Conservation (phyloP, 495 filamentous ascomycete species). For the Aspergillus sparsus region DNA sequence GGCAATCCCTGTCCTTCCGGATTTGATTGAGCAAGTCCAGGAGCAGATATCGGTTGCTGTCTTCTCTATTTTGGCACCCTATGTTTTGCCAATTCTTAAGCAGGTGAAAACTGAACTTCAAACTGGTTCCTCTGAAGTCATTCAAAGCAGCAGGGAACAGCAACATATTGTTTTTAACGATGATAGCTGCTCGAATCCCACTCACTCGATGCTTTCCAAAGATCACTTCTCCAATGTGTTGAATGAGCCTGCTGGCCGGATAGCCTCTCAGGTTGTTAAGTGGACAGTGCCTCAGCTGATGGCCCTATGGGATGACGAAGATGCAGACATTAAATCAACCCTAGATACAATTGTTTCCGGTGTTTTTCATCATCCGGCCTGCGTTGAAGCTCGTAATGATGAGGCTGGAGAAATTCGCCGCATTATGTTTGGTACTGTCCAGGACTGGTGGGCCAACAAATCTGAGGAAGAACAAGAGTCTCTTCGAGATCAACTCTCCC, state of each 20-base stretch:
- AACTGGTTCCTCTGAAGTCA: slow-evolving; percentile 82
- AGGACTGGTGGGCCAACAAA: slow-evolving; percentile 77
- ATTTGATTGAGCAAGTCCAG: slow-evolving; percentile 76
- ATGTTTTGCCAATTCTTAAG: slow-evolving; percentile 78
- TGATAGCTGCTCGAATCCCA: slow-evolving; percentile 72
- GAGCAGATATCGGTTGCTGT: slow-evolving; percentile 82
- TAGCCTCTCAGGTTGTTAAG: slow-evolving; percentile 72
- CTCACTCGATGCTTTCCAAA: slow-evolving; percentile 95
- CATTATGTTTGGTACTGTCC: slow-evolving; percentile 74
- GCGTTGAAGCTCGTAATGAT: slow-evolving; percentile 67
- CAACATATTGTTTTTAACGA: slow-evolving; percentile 87
- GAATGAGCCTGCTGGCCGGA: slow-evolving; percentile 83
- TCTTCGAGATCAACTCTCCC: slow-evolving; percentile 70
- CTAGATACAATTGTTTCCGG: slow-evolving; percentile 75
- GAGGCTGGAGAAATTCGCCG: slow-evolving; percentile 70
- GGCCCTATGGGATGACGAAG: slow-evolving; percentile 78
- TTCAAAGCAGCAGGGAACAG: slow-evolving; percentile 72
- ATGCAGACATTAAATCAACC: slow-evolving; percentile 63
- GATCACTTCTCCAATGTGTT: slow-evolving; percentile 88
- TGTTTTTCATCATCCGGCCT: slow-evolving; percentile 85
- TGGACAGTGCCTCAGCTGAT: slow-evolving; percentile 88
- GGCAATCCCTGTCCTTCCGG: slow-evolving; percentile 75
- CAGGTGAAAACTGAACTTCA: slow-evolving; percentile 83
- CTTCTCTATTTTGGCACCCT: slow-evolving; percentile 82
- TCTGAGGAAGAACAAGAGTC: slow-evolving; percentile 58